phyloP scores from a whole-genome alignment of 768 basidiomycete species.

The Termitomyces sp. region DNA sequence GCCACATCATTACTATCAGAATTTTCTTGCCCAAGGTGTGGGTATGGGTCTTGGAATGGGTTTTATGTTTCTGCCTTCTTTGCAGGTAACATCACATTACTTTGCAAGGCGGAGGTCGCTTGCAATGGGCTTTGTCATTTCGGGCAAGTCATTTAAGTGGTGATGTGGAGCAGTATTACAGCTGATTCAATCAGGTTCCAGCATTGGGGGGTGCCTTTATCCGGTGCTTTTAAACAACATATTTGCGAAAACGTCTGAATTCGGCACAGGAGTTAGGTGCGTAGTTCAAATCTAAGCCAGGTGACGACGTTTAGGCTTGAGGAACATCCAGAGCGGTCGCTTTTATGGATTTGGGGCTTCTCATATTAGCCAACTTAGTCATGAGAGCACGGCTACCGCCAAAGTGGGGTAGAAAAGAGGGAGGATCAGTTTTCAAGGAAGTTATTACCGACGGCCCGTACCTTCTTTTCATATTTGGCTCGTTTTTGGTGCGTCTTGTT shows the following conservation, averaged over 20 bases:
- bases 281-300: conserved; percentile 16
- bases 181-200: conserved; percentile 25
- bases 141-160: conserved; percentile 26
- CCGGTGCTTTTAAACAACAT: conserved; percentile 49
- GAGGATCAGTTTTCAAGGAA: conserved; percentile 21
- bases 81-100: conserved; percentile 49
- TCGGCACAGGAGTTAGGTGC: conserved; percentile 38
- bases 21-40: conserved; percentile 50
- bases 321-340: conserved; percentile 30
- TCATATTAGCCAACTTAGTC: conserved; percentile 36
- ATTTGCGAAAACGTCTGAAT: conserved; percentile 28
- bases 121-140: conserved; percentile 50
- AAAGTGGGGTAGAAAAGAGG: conserved; percentile 13
- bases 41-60: conserved; percentile 55
- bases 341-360: conserved; percentile 38
- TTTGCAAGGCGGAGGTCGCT: conserved; percentile 41
- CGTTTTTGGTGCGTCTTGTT: conserved; percentile 24
- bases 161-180: background rate
- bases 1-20: conserved; percentile 44
- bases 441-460: conserved; percentile 37
- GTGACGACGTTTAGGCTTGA: conserved; percentile 13
- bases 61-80: conserved; percentile 45
- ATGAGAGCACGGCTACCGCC: conserved; percentile 37
- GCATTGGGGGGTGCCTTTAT: conserved; percentile 44
- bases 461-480: conserved; percentile 35